Conservation (phyloP, 1,284 basidiomycete genomes). For the Marasmius oreades region DNA sequence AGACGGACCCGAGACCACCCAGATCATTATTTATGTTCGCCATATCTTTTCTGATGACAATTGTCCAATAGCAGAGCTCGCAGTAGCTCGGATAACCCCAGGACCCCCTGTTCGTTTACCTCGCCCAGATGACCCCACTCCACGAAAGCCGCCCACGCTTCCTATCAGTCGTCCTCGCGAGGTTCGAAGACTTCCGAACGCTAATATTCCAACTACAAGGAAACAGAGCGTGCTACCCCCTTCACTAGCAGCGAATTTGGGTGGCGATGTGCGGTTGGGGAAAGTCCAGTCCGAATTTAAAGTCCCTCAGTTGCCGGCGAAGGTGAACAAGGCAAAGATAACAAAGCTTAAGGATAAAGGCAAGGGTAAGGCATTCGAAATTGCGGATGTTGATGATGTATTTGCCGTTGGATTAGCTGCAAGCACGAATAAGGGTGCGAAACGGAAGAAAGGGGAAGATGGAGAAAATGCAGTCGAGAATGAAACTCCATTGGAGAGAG, state of each 20-base stretch:
- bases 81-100: constrained; percentile 56
- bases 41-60: constrained; percentile 19
- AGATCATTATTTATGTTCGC: constrained; percentile 67
- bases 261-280: constrained; percentile 32
- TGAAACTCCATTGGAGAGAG: constrained; percentile 28
- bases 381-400: constrained; percentile 37
- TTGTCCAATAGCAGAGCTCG: constrained; percentile 27
- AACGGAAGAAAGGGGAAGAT: constrained; percentile 28
- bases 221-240: constrained; percentile 17
- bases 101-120: constrained; percentile 45
- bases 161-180: constrained; percentile 25
- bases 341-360: constrained; percentile 29
- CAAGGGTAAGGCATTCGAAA: constrained; percentile 26
- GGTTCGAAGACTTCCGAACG: constrained; percentile 27
- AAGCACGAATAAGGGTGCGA: constrained; percentile 13
- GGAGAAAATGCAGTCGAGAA: neutral
- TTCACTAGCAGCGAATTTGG: constrained; percentile 27
- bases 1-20: constrained; percentile 64
- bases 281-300: constrained; percentile 34
- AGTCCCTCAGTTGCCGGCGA: constrained; percentile 42
- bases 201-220: constrained; percentile 25
- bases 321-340: constrained; percentile 23
- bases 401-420: constrained; percentile 34
- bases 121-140: constrained; percentile 74
- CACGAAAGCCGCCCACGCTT: constrained; percentile 53